Evolutionary conservation across 768 basidiomycete genomes (phyloP).

Genomic region (Sistotremastrum suecicum): DNA sequence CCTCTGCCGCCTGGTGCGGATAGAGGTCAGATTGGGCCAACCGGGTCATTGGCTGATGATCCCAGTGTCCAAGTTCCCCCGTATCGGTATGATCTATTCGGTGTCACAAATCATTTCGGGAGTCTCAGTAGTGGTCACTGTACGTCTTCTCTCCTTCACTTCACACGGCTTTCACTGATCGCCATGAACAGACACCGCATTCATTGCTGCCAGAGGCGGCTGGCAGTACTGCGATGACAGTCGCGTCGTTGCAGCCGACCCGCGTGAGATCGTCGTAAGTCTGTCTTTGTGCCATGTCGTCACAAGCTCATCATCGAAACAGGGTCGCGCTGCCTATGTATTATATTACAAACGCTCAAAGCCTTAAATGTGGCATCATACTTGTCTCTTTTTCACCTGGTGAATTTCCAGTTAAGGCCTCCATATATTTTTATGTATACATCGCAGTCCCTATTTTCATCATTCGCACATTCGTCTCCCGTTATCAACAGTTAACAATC

Average conservation of each 20-base stretch:
- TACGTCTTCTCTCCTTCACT: conserved; percentile 27
- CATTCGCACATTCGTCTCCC: no score
- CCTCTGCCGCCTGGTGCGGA: conserved; percentile 54
- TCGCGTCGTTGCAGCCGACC: conserved; percentile 56
- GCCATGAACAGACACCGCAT: conserved; percentile 66
- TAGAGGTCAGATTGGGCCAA: conserved; percentile 21
- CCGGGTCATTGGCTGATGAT: conserved; percentile 38
- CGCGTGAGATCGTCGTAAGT: conserved; percentile 75
- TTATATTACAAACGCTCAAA: conserved; percentile 57
- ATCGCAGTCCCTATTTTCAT: no score
- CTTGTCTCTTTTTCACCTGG: no score
- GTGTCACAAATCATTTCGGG: conserved; percentile 92
- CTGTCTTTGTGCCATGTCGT: background rate
- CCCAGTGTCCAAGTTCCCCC: conserved; percentile 76
- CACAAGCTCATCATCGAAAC: conserved; percentile 13
- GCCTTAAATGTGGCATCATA: background rate
- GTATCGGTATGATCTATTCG: conserved; percentile 88
- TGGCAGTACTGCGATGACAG: conserved; percentile 96
- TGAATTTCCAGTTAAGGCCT: no score
- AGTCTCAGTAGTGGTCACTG: conserved; percentile 93
- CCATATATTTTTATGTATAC: no score
- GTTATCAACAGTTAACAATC: no score
- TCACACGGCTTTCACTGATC: background rate
- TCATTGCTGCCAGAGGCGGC: conserved; percentile 69
- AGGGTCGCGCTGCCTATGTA: conserved; percentile 61